A percentile compares a stretch with the other conserved stretches of the same genome.
These are phyloP conservation scores for Heterobasidion irregulare DNA, from an alignment of 1,284 basidiomycete species.

Conservation along the genomic window DNA sequence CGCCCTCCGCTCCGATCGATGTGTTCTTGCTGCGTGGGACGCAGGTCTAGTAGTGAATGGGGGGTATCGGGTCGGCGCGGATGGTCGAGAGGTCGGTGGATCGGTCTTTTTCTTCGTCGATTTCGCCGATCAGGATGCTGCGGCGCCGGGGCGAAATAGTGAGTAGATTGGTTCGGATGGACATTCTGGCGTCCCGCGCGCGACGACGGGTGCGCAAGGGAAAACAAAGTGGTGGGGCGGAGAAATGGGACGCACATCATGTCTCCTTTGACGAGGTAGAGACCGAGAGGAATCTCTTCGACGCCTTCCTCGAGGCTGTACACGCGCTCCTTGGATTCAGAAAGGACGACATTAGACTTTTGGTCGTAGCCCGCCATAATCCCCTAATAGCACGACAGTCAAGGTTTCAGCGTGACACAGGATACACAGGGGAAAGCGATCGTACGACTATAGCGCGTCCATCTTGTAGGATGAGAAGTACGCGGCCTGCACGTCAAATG, in stretches of 20 bases:
- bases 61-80: constrained; percentile 81
- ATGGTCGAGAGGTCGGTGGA: constrained; percentile 74
- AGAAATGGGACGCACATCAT: constrained; percentile 66
- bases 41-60: constrained; percentile 61
- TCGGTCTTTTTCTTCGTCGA: constrained; percentile 82
- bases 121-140: constrained; percentile 84
- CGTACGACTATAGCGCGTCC: constrained; percentile 80
- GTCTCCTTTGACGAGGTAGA: constrained; percentile 96
- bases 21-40: not conserved
- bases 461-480: constrained; percentile 86
- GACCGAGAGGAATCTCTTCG: constrained; percentile 90
- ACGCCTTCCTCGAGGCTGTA: constrained; percentile 88
- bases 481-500: constrained; percentile 46
- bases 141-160: not conserved
- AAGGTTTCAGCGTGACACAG: not conserved
- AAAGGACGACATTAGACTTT: constrained; percentile 88
- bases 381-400: constrained; percentile 42
- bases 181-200: not conserved
- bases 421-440: constrained; percentile 10
- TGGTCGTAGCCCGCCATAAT: constrained; percentile 87
- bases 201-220: not conserved
- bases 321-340: constrained; percentile 85
- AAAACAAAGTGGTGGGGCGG: not conserved
- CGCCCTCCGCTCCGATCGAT: no score
- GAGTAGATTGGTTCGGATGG: not conserved